Conservation (phyloP, 1,284 basidiomycete genomes). For the Cutaneotrichosporon cavernicola region DNA sequence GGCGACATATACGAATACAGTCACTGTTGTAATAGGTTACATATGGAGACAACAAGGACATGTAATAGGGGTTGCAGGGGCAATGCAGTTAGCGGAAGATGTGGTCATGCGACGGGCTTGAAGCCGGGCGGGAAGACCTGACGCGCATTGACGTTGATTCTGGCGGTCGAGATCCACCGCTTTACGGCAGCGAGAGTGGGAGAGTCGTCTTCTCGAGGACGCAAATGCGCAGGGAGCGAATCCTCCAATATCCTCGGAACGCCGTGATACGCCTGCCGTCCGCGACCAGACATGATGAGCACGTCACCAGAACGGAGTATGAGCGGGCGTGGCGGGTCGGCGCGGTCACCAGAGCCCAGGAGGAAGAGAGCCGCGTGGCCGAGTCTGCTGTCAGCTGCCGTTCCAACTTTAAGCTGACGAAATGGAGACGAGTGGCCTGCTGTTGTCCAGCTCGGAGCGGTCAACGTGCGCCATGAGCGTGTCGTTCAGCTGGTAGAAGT, state of each 20-base stretch:
- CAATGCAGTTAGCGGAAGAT: neutral
- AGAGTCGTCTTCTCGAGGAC: slow-evolving; percentile 34
- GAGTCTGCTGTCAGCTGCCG: slow-evolving; percentile 59
- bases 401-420: slow-evolving; percentile 61
- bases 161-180: slow-evolving; percentile 55
- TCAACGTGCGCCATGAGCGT: slow-evolving; percentile 92
- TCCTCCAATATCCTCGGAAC: slow-evolving; percentile 79
- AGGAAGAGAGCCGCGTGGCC: slow-evolving; percentile 84
- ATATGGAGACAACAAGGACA: neutral
- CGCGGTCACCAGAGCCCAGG: slow-evolving; percentile 75
- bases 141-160: slow-evolving; percentile 83
- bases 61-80: neutral
- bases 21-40: neutral
- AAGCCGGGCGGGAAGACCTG: slow-evolving; percentile 61
- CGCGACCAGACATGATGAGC: slow-evolving; percentile 83
- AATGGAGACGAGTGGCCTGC: slow-evolving; percentile 77
- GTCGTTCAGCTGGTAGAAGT: slow-evolving; percentile 81
- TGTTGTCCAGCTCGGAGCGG: slow-evolving; percentile 75
- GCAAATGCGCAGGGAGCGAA: slow-evolving; percentile 67
- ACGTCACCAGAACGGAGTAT: slow-evolving; percentile 82
- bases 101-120: neutral
- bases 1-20: neutral
- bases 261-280: slow-evolving; percentile 84
- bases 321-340: slow-evolving; percentile 71
- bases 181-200: slow-evolving; percentile 56